Percentiles rank a stretch among this genome's conserved stretches.
Conservation (phyloP, 164 flowering plant genomes). For the Berberis thunbergii region DNA sequence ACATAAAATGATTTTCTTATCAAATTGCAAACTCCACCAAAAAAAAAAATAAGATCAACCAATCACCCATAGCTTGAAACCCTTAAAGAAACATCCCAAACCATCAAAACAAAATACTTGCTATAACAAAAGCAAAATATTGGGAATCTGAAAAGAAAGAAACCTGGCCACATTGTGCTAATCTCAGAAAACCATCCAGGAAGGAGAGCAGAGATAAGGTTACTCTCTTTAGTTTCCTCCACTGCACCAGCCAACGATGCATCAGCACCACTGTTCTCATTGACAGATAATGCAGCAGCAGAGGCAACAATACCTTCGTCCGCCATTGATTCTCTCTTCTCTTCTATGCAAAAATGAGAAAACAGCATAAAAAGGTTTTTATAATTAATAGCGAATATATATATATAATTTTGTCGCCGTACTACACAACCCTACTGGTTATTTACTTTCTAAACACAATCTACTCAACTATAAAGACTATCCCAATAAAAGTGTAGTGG, state of each 20-base stretch:
- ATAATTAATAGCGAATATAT: no score
- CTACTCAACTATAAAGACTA: no score
- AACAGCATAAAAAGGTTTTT: background rate
- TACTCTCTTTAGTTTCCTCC: slow-evolving; percentile 10
- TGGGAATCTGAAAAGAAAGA: slow-evolving; percentile 6
- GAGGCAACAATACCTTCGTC: slow-evolving; percentile 15
- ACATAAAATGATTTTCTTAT: no score
- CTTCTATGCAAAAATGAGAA: background rate
- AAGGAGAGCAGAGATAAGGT: slow-evolving; percentile 47
- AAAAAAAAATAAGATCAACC: background rate
- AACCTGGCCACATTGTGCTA: slow-evolving; percentile 99
- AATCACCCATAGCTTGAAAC: background rate
- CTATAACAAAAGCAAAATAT: background rate
- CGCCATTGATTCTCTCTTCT: slow-evolving; percentile 25
- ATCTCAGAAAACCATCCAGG: slow-evolving; percentile 99
- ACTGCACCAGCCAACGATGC: slow-evolving; percentile 14
- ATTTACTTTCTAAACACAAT: no score
- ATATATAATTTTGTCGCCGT: no score
- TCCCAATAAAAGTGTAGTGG: no score
- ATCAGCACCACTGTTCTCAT: slow-evolving; percentile 3
- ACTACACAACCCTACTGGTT: no score
- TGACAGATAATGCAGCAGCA: slow-evolving; percentile 24
- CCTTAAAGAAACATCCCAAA: background rate
- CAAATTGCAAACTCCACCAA: no score
- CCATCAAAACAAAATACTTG: background rate